These are phyloP conservation scores for Neoascochyta sp. DNA, from an alignment of 2,329 filamentous ascomycete species.

Conservation along the genomic window DNA sequence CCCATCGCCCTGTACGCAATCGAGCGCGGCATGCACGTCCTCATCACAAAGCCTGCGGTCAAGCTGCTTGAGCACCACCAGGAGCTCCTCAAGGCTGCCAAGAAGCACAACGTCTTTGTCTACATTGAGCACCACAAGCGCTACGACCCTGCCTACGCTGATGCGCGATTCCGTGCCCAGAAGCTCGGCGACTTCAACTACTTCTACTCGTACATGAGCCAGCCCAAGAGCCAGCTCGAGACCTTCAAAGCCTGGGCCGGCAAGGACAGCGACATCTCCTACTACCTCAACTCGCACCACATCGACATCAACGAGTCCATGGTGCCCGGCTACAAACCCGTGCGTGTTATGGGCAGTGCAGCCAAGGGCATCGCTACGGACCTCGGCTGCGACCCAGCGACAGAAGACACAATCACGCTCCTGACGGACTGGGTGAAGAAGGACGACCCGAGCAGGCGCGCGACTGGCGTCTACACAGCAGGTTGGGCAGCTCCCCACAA, in stretches of 20 bases:
- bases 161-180: conserved; percentile 73
- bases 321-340: conserved; percentile 76
- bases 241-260: conserved; percentile 95
- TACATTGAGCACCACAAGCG: conserved; percentile 97
- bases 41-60: conserved; percentile 91
- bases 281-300: conserved; percentile 95
- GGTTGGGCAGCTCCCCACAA: conserved; percentile 92
- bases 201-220: conserved; percentile 96
- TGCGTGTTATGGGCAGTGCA: conserved; percentile 72
- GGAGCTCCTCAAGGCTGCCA: conserved; percentile 66
- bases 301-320: conserved; percentile 90
- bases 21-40: conserved; percentile 79
- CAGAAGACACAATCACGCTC: conserved; percentile 90
- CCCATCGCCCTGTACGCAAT: conserved; percentile 91
- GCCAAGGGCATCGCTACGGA: conserved; percentile 74
- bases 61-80: conserved; percentile 79
- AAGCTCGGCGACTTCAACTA: conserved; percentile 93
- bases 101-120: conserved; percentile 76
- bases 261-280: conserved; percentile 86
- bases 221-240: conserved; percentile 72
- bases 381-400: conserved; percentile 73
- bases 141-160: conserved; percentile 87
- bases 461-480: conserved; percentile 86
- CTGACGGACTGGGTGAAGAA: conserved; percentile 84
- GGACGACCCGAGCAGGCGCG: conserved; percentile 64